Evolutionary conservation across 1,284 basidiomycete species (phyloP).

Genomic region (Heterobasidion parviporum): DNA sequence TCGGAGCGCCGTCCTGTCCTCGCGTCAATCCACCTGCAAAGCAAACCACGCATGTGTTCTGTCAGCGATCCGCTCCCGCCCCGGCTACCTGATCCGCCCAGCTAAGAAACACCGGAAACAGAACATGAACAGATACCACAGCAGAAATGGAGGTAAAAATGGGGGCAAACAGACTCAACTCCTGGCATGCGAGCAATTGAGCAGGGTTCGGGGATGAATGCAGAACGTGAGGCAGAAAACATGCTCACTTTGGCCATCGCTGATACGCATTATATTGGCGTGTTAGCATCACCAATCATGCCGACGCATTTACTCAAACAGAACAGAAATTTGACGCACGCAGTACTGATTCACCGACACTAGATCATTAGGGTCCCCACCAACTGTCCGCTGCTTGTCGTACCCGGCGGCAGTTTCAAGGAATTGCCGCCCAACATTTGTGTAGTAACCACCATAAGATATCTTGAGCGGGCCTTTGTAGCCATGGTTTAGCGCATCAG

Average conservation of each 20-base stretch:
- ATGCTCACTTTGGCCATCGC: slow-evolving; percentile 9
- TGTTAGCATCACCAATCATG: too few species aligned
- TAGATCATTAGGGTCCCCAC: slow-evolving; percentile 18
- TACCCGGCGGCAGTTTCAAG: slow-evolving; percentile 11
- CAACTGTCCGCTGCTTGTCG: slow-evolving; percentile 12
- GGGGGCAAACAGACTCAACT: too few species aligned
- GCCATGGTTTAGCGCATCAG: slow-evolving; percentile 13
- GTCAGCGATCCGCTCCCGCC: neutral
- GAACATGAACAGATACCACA: too few species aligned
- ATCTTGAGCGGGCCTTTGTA: slow-evolving; percentile 18
- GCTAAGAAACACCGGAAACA: neutral
- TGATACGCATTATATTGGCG: neutral
- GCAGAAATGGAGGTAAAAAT: too few species aligned
- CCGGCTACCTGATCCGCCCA: neutral
- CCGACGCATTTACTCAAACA: neutral
- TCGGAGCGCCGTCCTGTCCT: slow-evolving; percentile 50
- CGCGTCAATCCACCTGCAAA: slow-evolving; percentile 38
- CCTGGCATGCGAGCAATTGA: too few species aligned
- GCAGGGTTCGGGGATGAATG: too few species aligned
- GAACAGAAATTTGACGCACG: slow-evolving; percentile 9
- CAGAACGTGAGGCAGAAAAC: too few species aligned
- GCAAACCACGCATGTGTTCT: neutral
- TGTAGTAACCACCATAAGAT: slow-evolving; percentile 14
- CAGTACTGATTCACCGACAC: slow-evolving; percentile 19
- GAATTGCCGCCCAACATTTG: slow-evolving; percentile 16